Percentiles rank a stretch among this genome's conserved stretches.
Conservation (phyloP, 768 basidiomycete genomes). For the Lenzites betulinus region DNA sequence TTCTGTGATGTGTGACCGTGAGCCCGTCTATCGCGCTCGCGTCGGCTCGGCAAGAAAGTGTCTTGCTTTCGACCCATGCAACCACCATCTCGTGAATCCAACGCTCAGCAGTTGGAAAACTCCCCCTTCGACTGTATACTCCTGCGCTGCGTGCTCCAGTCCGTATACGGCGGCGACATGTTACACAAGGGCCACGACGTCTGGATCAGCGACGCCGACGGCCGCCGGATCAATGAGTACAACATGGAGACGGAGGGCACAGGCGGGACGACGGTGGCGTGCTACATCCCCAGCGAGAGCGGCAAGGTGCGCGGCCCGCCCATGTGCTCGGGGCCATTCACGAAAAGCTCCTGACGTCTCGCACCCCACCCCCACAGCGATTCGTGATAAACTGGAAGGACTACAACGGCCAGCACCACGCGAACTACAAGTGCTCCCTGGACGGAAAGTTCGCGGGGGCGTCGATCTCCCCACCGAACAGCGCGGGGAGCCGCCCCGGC, state of each 20-base stretch:
- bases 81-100: too few relatives aligned
- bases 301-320: conserved; percentile 7
- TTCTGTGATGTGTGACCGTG: too few relatives aligned
- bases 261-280: conserved; percentile 7
- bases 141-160: too few relatives aligned
- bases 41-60: too few relatives aligned
- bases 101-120: too few relatives aligned
- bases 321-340: too few relatives aligned
- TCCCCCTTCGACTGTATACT: too few relatives aligned
- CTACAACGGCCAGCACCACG: background rate
- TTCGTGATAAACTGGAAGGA: conserved; percentile 5
- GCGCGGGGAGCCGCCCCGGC: background rate
- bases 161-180: too few relatives aligned
- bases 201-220: conserved; percentile 5
- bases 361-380: background rate
- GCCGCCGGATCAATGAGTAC: conserved; percentile 5
- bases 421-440: background rate
- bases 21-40: too few relatives aligned
- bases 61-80: too few relatives aligned
- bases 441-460: background rate
- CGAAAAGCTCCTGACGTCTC: too few relatives aligned
- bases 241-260: conserved; percentile 1
- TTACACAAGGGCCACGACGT: conserved; percentile 5
- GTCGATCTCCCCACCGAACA: background rate
- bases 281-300: conserved; percentile 19